Base-by-base conservation (phyloP, 371 early-diverging fungal genomes). In the Rhizomucor miehei region DNA sequence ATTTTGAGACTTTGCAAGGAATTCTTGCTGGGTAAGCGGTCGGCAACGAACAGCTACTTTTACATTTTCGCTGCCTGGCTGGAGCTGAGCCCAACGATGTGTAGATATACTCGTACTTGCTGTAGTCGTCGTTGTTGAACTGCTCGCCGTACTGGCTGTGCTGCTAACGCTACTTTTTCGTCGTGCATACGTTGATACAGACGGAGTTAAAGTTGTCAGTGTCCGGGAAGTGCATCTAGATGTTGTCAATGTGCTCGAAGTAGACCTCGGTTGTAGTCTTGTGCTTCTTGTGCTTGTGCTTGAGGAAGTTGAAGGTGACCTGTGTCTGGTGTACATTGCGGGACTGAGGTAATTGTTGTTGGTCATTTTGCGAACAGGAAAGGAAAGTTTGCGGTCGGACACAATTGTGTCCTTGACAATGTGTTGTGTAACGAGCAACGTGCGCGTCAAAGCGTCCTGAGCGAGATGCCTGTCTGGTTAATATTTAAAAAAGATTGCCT, bases 41-140 rank as follows among this genome's bases (percentile, higher is more conserved):
- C 75, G 54, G 56, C 75, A 71, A 8, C 75, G 65, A 0, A 75
- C 72, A 51, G 62, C 62, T 29, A 75, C 75, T 25, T 75, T 62
- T 3, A 75, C 66, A 38, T 69, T 71, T 54, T 75, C 75, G 16
- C 59, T 47, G 11, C 11, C 11, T 0, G 29, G 14, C 1, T 24
- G 24, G 5, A 29, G 29, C 17, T 14, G 11, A 19, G 11, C 11
- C 21, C 17, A 10, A 13, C 45, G 12, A 14, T 46, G 34, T 34
- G 36, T 16, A 34, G 59, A 24, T 11, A 39, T 41, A 29, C 38
- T 14, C 17, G 52, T 24, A 20, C 36, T 40, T 5, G 44, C 34
- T 20, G 55, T 48, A 10, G 47, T 19, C 5, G 46, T 37, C 6
- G 40, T 40, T 0, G 52, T 51, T 0, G 36, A 34, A 19, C 43